Percentiles rank a stretch among this genome's conserved stretches.
Evolutionary conservation across 176 grass and related monocot genomes (phyloP).

Genomic region (Saccharum officinarum): DNA sequence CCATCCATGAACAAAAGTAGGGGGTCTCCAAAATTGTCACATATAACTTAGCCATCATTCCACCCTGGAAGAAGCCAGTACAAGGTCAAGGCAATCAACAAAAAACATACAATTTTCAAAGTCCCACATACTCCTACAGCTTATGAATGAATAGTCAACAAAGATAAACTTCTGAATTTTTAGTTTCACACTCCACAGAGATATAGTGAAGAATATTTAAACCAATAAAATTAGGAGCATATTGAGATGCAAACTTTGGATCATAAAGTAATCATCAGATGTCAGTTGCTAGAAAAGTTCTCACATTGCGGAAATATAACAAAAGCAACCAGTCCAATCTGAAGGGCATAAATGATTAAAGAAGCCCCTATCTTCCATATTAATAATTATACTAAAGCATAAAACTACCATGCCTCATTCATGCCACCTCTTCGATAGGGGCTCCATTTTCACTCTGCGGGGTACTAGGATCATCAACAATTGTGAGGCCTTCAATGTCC

Average conservation of each 20-base stretch:
- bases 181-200: neutral
- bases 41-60: neutral
- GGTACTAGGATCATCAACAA: constrained; percentile 7
- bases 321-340: neutral
- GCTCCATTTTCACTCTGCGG: constrained; percentile 12
- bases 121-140: neutral
- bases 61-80: neutral
- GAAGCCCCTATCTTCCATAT: neutral
- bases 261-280: neutral
- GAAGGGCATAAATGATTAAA: neutral
- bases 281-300: neutral
- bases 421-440: neutral
- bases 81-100: neutral
- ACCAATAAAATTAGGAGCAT: neutral
- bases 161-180: neutral
- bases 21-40: neutral
- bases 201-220: neutral
- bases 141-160: neutral
- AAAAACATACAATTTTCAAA: neutral
- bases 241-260: neutral
- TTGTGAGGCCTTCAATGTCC: constrained; percentile 10
- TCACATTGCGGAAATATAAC: neutral
- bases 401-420: neutral
- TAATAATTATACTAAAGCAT: neutral
- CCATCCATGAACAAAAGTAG: neutral